A percentile compares a stretch with the other conserved stretches of the same genome.
These are phyloP conservation scores for Podospora pseudoanserina DNA, from an alignment of 495 filamentous ascomycete genomes.

Conservation along the genomic window DNA sequence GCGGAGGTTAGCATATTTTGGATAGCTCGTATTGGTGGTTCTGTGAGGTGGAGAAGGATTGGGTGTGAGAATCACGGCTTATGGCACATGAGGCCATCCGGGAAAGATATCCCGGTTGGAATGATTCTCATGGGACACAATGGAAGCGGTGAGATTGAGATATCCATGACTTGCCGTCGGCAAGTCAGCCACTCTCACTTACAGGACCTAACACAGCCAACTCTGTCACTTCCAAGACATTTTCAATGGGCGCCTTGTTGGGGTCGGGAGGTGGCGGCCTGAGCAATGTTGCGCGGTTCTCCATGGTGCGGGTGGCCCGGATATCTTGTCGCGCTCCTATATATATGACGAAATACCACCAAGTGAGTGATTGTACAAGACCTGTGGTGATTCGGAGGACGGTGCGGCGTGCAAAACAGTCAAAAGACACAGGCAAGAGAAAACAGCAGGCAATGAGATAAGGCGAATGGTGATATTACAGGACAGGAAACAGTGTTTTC, in stretches of 20 bases:
- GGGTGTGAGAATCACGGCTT: background rate
- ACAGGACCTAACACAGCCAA: constrained; percentile 77
- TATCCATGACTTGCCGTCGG: background rate
- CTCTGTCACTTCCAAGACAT: constrained; percentile 77
- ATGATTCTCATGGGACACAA: background rate
- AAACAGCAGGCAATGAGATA: background rate
- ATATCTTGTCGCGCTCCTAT: constrained; percentile 3
- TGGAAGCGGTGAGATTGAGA: background rate
- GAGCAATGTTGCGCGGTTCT: constrained; percentile 60
- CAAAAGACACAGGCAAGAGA: background rate
- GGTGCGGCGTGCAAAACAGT: constrained; percentile 8
- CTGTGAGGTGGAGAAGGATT: constrained; percentile 12
- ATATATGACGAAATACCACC: background rate
- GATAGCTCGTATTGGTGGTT: background rate
- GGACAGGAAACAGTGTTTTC: background rate
- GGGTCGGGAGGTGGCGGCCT: constrained; percentile 67
- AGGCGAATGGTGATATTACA: background rate
- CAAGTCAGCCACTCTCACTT: constrained; percentile 27
- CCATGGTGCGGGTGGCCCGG: constrained; percentile 8
- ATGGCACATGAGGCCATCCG: background rate
- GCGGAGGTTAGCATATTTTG: constrained; percentile 8
- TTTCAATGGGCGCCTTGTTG: constrained; percentile 79
- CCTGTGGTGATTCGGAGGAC: background rate
- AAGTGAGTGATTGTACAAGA: background rate
- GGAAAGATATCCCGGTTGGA: background rate